These are phyloP conservation scores for Sporisorium graminicola DNA, from an alignment of 1,284 basidiomycete genomes.

Conservation along the genomic window DNA sequence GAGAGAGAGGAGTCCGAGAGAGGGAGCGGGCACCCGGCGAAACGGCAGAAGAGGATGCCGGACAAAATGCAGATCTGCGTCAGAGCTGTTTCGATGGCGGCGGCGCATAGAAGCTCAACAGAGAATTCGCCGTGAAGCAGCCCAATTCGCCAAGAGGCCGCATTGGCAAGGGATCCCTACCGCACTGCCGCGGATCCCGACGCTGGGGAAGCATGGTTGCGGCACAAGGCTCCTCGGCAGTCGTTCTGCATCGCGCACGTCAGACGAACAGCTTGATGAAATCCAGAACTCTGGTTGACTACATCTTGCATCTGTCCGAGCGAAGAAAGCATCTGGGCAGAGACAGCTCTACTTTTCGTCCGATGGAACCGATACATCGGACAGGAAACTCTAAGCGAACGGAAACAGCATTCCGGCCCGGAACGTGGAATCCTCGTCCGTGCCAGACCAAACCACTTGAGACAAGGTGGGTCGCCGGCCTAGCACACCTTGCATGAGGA, in stretches of 20 bases:
- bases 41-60: not conserved
- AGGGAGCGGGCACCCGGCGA: not conserved
- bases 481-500: not conserved
- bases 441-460: not conserved
- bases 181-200: not conserved
- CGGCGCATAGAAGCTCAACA: not conserved
- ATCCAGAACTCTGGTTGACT: not conserved
- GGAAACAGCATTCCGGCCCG: conserved; percentile 2
- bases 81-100: not conserved
- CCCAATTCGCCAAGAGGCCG: not conserved
- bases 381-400: not conserved
- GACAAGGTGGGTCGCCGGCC: not conserved
- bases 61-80: conserved; percentile 6
- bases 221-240: too few species aligned
- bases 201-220: too few species aligned
- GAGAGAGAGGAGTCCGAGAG: too few species aligned
- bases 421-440: too few species aligned
- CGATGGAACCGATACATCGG: not conserved
- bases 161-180: not conserved
- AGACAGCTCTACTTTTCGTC: not conserved
- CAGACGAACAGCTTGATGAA: not conserved
- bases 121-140: not conserved
- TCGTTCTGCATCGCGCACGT: too few species aligned
- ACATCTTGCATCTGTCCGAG: not conserved
- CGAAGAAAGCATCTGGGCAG: not conserved